A percentile compares a stretch with the other conserved stretches of the same genome.
Conservation (phyloP, 768 basidiomycete species). For the Amanita molliuscula region DNA sequence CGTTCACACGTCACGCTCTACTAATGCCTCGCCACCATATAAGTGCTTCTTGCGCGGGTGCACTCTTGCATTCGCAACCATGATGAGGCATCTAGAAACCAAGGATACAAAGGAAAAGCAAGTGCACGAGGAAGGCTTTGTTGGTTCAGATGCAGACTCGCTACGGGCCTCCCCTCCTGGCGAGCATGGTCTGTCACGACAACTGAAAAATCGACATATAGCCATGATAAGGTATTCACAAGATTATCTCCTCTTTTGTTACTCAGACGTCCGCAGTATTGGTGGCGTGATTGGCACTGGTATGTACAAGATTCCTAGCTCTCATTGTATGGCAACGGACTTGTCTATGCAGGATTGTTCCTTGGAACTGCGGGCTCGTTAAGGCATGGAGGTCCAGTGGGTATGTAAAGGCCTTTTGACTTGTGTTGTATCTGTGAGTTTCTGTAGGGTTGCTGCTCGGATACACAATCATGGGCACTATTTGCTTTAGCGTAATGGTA, state of each 20-base stretch:
- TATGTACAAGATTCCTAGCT: constrained; percentile 17
- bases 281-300: constrained; percentile 55
- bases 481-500: constrained; percentile 69
- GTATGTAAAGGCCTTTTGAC: constrained; percentile 17
- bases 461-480: constrained; percentile 51
- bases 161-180: constrained; percentile 1
- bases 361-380: constrained; percentile 48
- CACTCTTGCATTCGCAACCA: background rate
- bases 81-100: background rate
- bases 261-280: constrained; percentile 28
- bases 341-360: constrained; percentile 41
- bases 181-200: constrained; percentile 33
- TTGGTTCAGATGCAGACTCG: constrained; percentile 20
- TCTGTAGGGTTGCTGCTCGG: constrained; percentile 54
- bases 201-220: constrained; percentile 69
- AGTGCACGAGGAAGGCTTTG: constrained; percentile 22
- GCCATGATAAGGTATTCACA: constrained; percentile 62
- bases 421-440: background rate
- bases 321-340: background rate
- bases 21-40: background rate
- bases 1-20: background rate
- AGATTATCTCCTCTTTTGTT: background rate
- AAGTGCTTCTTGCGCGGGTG: background rate
- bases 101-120: constrained; percentile 14
- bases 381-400: constrained; percentile 56